Percentiles rank a stretch among this genome's conserved stretches.
Conservation (phyloP, 2,329 filamentous ascomycete species). For the Ilyonectria destructans region DNA sequence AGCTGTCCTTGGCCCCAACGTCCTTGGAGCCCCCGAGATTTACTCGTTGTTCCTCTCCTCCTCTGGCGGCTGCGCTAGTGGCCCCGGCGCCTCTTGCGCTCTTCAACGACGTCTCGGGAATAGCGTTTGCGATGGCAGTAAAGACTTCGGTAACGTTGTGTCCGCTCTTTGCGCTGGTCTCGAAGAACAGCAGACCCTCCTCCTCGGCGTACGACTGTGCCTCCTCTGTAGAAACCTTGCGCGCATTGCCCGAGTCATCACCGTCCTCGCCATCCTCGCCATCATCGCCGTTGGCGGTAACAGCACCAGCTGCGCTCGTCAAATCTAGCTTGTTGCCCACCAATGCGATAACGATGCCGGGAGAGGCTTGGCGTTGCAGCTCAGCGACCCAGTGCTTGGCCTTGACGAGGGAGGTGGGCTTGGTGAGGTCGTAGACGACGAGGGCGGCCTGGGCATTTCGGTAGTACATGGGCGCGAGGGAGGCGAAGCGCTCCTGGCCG, state of each 20-base stretch:
- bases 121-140: constrained; percentile 97
- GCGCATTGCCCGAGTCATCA: constrained; percentile 79
- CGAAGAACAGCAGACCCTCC: constrained; percentile 94
- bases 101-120: constrained; percentile 97
- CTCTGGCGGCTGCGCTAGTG: constrained; percentile 72
- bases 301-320: constrained; percentile 68
- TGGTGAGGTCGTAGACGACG: constrained; percentile 98
- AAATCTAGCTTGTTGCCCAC: constrained; percentile 98
- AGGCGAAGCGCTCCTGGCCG: constrained; percentile 97
- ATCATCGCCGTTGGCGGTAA: constrained; percentile 62
- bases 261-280: constrained; percentile 71
- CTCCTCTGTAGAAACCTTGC: constrained; percentile 92
- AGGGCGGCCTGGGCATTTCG: constrained; percentile 98
- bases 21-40: constrained; percentile 84
- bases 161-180: constrained; percentile 97
- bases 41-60: constrained; percentile 81
- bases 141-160: constrained; percentile 97
- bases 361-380: constrained; percentile 94
- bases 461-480: constrained; percentile 99
- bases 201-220: constrained; percentile 95
- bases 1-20: constrained; percentile 88
- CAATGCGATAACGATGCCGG: constrained; percentile 96
- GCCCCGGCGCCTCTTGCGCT: constrained; percentile 83
- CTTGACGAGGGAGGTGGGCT: constrained; percentile 94
- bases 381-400: constrained; percentile 99